phyloP scores from a whole-genome alignment of 139 green algal species.

The Chlorella sp. region DNA sequence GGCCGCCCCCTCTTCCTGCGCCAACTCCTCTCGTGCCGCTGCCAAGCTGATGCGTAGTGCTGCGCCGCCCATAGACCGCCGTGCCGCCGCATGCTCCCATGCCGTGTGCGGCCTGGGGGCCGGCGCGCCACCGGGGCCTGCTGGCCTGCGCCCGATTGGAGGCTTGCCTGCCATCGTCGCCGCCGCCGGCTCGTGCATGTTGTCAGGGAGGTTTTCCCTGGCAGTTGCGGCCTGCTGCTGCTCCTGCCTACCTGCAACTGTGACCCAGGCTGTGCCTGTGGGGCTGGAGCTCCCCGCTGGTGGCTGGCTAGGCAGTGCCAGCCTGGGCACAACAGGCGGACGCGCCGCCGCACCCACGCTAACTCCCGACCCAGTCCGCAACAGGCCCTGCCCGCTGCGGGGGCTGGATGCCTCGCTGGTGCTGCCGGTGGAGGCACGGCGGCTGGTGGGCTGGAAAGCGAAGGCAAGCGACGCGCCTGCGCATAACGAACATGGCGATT shows the following conservation, averaged over 20 bases:
- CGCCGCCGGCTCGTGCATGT: not conserved
- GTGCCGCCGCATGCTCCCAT: constrained; percentile 7
- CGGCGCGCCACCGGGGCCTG: not conserved
- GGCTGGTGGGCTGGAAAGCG: constrained; percentile 10
- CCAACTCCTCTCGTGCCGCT: not conserved
- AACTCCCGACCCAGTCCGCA: not conserved
- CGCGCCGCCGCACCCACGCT: no score
- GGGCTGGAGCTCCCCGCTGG: not conserved
- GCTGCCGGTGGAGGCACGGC: constrained; percentile 7
- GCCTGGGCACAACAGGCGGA: constrained; percentile 1
- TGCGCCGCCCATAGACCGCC: constrained; percentile 20
- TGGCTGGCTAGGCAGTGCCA: not conserved
- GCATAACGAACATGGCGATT: no score
- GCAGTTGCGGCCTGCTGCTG: not conserved
- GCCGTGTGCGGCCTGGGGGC: no score
- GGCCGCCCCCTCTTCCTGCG: no score
- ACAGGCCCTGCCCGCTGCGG: constrained; percentile 3
- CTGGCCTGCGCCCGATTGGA: not conserved
- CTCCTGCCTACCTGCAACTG: not conserved
- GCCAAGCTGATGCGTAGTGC: constrained; percentile 27
- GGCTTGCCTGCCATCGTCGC: not conserved
- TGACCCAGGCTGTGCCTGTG: not conserved
- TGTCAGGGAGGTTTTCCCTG: constrained; percentile 18
- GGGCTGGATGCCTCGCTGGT: constrained; percentile 2
- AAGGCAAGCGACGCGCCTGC: not conserved